Percentiles rank a stretch among this genome's conserved stretches.
phyloP scores from a whole-genome alignment of 164 flowering plant genomes.

The Saururus chinensis region DNA sequence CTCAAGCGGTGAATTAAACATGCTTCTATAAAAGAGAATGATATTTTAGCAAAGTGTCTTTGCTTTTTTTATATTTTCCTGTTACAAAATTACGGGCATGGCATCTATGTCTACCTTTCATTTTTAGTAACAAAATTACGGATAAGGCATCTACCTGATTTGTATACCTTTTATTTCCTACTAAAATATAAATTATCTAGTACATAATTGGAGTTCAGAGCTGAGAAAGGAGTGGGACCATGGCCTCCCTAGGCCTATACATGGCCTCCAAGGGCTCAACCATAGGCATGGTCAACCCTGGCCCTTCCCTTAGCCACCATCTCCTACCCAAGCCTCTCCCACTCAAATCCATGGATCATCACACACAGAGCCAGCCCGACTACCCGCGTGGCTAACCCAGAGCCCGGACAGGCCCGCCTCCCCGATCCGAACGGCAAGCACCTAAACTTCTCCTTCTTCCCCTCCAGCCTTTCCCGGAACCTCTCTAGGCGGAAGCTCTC shows the following conservation, averaged over 20 bases:
- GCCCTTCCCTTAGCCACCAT: slow-evolving; percentile 13
- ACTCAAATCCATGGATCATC: slow-evolving; percentile 24
- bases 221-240: slow-evolving; percentile 6
- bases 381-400: slow-evolving; percentile 7
- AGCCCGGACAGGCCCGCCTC: slow-evolving; percentile 26
- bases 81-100: too few relatives aligned
- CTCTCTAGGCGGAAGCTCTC: slow-evolving; percentile 7
- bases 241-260: slow-evolving; percentile 8
- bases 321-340: slow-evolving; percentile 16
- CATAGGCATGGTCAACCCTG: slow-evolving; percentile 14
- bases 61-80: too few relatives aligned
- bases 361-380: slow-evolving; percentile 13
- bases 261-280: slow-evolving; percentile 14
- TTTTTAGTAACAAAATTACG: too few relatives aligned
- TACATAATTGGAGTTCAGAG: too few relatives aligned
- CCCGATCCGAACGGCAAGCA: slow-evolving; percentile 22
- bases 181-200: too few relatives aligned
- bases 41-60: too few relatives aligned
- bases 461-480: slow-evolving; percentile 5
- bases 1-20: too few relatives aligned
- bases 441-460: slow-evolving; percentile 6
- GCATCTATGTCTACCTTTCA: too few relatives aligned
- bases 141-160: too few relatives aligned
- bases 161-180: too few relatives aligned
- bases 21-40: too few relatives aligned